Evolutionary conservation across 2,329 filamentous ascomycete species (phyloP).

Genomic region (Monosporascus sp.): DNA sequence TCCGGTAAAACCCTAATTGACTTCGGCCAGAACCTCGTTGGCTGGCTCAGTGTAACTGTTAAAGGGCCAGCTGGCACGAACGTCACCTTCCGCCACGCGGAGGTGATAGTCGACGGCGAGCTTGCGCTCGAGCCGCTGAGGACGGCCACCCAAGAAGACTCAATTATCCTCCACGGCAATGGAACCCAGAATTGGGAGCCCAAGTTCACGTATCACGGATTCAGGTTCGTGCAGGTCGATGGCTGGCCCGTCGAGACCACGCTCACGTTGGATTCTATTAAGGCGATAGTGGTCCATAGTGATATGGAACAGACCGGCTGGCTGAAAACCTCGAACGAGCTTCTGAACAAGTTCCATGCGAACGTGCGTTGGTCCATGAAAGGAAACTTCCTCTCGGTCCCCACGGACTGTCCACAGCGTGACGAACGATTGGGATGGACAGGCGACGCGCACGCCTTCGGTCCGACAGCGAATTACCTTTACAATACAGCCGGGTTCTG

Average conservation of each 20-base stretch:
- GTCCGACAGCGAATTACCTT: conserved; percentile 45
- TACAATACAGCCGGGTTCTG: conserved; percentile 49
- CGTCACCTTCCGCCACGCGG: conserved; percentile 46
- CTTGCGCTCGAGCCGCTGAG: conserved; percentile 26
- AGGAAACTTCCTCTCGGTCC: conserved; percentile 53
- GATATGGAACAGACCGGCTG: conserved; percentile 46
- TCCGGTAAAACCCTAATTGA: conserved; percentile 44
- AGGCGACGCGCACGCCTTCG: conserved; percentile 42
- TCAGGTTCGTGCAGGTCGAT: conserved; percentile 41
- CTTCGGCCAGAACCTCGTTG: conserved; percentile 46
- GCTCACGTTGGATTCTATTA: conserved; percentile 20
- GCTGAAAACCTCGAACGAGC: conserved; percentile 46
- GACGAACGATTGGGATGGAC: conserved; percentile 48
- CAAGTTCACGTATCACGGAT: conserved; percentile 47
- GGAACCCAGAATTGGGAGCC: conserved; percentile 50
- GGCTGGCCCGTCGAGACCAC: conserved; percentile 30
- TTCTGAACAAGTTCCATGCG: conserved; percentile 48
- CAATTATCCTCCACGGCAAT: conserved; percentile 29
- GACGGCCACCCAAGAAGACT: conserved; percentile 18
- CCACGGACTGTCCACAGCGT: conserved; percentile 45
- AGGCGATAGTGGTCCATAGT: conserved; percentile 43
- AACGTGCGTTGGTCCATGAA: conserved; percentile 54
- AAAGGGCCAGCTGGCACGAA: conserved; percentile 29
- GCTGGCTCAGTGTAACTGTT: conserved; percentile 29
- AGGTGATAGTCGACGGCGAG: conserved; percentile 47